Evolutionary conservation across 2,329 filamentous ascomycete species (phyloP).

Genomic region (Cercospora zeina): DNA sequence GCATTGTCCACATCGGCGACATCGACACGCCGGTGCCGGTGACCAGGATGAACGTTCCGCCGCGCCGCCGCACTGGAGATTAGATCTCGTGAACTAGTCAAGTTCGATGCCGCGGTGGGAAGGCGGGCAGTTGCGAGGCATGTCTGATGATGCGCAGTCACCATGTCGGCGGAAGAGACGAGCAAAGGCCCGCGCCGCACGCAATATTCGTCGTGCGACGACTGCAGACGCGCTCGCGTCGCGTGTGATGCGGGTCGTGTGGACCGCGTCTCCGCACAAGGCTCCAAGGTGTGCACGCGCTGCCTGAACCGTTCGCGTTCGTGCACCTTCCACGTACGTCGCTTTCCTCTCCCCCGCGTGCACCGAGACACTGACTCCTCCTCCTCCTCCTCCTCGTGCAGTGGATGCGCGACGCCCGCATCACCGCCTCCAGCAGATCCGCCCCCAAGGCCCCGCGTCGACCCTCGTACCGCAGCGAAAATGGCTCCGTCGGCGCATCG

Average conservation of each 20-base stretch:
- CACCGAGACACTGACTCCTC: too few relatives aligned
- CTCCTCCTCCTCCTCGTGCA: background rate
- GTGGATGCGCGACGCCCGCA: conserved; percentile 13
- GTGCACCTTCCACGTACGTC: conserved; percentile 10
- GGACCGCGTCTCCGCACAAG: conserved; percentile 1
- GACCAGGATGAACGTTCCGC: background rate
- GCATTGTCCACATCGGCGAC: too few relatives aligned
- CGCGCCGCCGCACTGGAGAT: background rate
- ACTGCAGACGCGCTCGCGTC: conserved; percentile 9
- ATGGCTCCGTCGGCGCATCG: background rate
- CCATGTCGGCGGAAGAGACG: conserved; percentile 3
- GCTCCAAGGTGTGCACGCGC: conserved; percentile 7
- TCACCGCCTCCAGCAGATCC: background rate
- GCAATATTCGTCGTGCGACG: conserved; percentile 14
- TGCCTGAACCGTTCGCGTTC: conserved; percentile 1
- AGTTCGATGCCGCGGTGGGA: too few relatives aligned
- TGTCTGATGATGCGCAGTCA: too few relatives aligned
- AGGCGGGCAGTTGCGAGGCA: too few relatives aligned
- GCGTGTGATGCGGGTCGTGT: conserved; percentile 12
- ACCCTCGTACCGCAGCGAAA: conserved; percentile 5
- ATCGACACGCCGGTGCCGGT: too few relatives aligned
- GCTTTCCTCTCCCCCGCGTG: too few relatives aligned
- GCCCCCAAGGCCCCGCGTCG: conserved; percentile 6
- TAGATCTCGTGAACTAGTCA: too few relatives aligned
- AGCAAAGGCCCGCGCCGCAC: conserved; percentile 6